Conservation (phyloP, 2,329 filamentous ascomycete genomes). For the Fusarium citri region DNA sequence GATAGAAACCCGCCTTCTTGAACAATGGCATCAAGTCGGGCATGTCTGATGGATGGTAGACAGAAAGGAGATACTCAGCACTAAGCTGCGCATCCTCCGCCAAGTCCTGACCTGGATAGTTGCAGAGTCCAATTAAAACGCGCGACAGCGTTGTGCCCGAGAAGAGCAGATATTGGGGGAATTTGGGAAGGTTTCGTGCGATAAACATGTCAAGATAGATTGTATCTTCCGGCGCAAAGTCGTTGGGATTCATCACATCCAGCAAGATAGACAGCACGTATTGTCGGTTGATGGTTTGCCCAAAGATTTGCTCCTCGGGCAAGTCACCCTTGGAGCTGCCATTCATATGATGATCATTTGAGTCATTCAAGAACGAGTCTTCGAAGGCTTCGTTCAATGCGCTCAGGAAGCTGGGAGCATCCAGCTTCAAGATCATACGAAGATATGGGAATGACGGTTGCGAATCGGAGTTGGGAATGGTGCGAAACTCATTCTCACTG, state of each 20-base stretch:
- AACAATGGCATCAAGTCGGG: slow-evolving; percentile 81
- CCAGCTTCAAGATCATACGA: slow-evolving; percentile 84
- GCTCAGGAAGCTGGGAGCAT: slow-evolving; percentile 92
- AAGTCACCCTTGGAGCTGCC: slow-evolving; percentile 62
- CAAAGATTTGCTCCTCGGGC: slow-evolving; percentile 74
- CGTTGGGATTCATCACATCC: slow-evolving; percentile 84
- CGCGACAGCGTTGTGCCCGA: slow-evolving; percentile 86
- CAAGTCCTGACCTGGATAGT: slow-evolving; percentile 82
- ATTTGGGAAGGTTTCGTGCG: slow-evolving; percentile 94
- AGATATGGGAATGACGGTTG: slow-evolving; percentile 89
- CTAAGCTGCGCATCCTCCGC: slow-evolving; percentile 97
- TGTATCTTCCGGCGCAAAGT: slow-evolving; percentile 83
- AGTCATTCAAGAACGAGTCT: slow-evolving; percentile 90
- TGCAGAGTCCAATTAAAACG: slow-evolving; percentile 84
- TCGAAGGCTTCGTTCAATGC: slow-evolving; percentile 98
- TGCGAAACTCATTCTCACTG: slow-evolving; percentile 69
- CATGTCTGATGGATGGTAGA: slow-evolving; percentile 90
- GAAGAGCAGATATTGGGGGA: slow-evolving; percentile 92
- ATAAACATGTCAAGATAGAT: slow-evolving; percentile 99
- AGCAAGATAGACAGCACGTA: slow-evolving; percentile 91
- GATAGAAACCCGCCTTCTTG: slow-evolving; percentile 83
- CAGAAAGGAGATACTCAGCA: slow-evolving; percentile 91
- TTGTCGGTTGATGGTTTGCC: slow-evolving; percentile 84
- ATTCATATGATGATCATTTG: slow-evolving; percentile 69
- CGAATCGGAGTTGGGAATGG: slow-evolving; percentile 64